Evolutionary conservation across 805 yeast genomes (phyloP).

Genomic region (Pichia membranifaciens): DNA sequence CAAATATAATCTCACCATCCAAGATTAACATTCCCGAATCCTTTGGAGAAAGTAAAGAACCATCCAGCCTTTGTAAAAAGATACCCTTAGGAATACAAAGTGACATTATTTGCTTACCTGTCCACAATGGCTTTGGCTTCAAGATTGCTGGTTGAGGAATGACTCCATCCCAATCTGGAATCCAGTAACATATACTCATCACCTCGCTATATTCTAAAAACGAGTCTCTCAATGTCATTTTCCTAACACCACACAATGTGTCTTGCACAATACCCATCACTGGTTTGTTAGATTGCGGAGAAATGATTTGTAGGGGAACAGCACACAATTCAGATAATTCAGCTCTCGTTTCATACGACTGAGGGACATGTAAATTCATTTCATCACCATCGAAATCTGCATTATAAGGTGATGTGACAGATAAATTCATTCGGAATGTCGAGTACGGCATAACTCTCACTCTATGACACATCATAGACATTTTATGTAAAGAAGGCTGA

Average conservation of each 20-base stretch:
- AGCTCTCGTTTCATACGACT: slow-evolving; percentile 95
- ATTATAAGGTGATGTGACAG: slow-evolving; percentile 98
- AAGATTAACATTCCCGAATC: slow-evolving; percentile 94
- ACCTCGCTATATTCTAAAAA: slow-evolving; percentile 90
- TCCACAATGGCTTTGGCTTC: slow-evolving; percentile 95
- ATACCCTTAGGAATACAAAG: slow-evolving; percentile 95
- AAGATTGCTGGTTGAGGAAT: slow-evolving; percentile 92
- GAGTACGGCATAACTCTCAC: slow-evolving; percentile 99
- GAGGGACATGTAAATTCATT: slow-evolving; percentile 99
- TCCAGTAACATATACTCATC: slow-evolving; percentile 95
- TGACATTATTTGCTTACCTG: slow-evolving; percentile 92
- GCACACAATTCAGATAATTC: slow-evolving; percentile 93
- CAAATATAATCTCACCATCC: slow-evolving; percentile 95
- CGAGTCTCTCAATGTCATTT: slow-evolving; percentile 85
- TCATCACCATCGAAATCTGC: slow-evolving; percentile 99
- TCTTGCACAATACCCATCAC: slow-evolving; percentile 99
- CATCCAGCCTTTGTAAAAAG: slow-evolving; percentile 90
- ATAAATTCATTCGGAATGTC: slow-evolving; percentile 90
- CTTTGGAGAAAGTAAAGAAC: slow-evolving; percentile 75
- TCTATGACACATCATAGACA: slow-evolving; percentile 99
- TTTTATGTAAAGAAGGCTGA: slow-evolving; percentile 98
- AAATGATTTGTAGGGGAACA: slow-evolving; percentile 94
- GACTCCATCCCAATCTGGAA: slow-evolving; percentile 98
- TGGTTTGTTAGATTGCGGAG: slow-evolving; percentile 98
- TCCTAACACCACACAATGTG: slow-evolving; percentile 94